Conservation (phyloP, 73 alveolate genomes). For the Stentor coeruleus region DNA sequence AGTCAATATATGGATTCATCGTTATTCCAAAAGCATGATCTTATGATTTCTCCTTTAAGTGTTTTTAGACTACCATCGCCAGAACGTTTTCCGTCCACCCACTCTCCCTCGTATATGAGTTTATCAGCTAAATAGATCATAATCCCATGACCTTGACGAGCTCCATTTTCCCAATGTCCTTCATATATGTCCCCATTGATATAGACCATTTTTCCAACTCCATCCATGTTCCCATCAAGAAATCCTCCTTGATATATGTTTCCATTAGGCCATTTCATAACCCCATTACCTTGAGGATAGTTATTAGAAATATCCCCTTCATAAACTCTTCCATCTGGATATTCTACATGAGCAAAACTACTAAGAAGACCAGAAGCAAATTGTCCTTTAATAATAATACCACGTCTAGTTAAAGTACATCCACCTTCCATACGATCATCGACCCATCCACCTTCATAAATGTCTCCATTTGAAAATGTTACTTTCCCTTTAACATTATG, state of each 20-base stretch:
- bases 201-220: conserved; percentile 77
- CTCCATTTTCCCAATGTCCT: conserved; percentile 51
- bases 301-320: conserved; percentile 30
- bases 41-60: neutral
- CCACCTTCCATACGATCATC: conserved; percentile 66
- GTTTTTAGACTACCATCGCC: conserved; percentile 39
- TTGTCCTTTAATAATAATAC: conserved; percentile 32
- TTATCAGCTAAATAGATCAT: conserved; percentile 48
- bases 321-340: conserved; percentile 49
- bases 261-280: conserved; percentile 68
- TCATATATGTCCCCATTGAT: conserved; percentile 77
- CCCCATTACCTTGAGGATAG: conserved; percentile 80
- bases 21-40: neutral
- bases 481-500: conserved; percentile 50
- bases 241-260: conserved; percentile 86
- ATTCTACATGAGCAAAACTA: conserved; percentile 27
- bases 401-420: conserved; percentile 38
- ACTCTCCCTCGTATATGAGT: conserved; percentile 47
- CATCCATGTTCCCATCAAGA: conserved; percentile 66
- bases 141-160: conserved; percentile 61
- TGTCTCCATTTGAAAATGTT: conserved; percentile 41
- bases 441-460: conserved; percentile 55
- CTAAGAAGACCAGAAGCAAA: conserved; percentile 31
- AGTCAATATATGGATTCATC: too few species aligned
- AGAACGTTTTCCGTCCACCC: conserved; percentile 40